A percentile compares a stretch with the other conserved stretches of the same genome.
Evolutionary conservation across 108 stramenopile genomes (phyloP).

Genomic region (Skeletonema potamos): DNA sequence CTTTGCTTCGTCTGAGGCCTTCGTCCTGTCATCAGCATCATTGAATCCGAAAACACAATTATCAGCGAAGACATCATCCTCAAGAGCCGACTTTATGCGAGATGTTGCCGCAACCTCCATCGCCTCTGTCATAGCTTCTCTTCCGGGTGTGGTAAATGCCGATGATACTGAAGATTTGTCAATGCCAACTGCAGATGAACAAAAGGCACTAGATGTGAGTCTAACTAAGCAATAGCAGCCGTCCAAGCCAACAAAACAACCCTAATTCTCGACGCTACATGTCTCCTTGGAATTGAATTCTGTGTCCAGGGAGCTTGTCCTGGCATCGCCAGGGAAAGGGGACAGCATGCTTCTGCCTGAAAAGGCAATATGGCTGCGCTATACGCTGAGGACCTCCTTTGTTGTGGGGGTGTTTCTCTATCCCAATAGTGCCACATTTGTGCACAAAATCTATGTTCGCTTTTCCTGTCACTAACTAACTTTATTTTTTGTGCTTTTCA

Average conservation of each 20-base stretch:
- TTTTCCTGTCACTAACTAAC: not conserved
- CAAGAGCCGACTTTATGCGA: not conserved
- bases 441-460: not conserved
- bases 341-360: conserved; percentile 39
- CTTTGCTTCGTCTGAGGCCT: not conserved
- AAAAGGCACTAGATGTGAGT: conserved; percentile 59
- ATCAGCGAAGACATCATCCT: not conserved
- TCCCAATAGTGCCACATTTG: conserved; percentile 72
- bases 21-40: not conserved
- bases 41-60: not conserved
- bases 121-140: conserved; percentile 4
- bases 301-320: conserved; percentile 33
- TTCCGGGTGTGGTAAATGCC: conserved; percentile 13
- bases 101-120: conserved; percentile 7
- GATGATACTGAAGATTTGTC: conserved; percentile 61
- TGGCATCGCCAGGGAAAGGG: conserved; percentile 34
- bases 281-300: conserved; percentile 19
- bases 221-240: not conserved
- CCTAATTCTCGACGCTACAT: conserved; percentile 63
- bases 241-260: conserved; percentile 16
- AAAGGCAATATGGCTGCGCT: conserved; percentile 32
- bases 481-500: not conserved
- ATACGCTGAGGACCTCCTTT: conserved; percentile 74
- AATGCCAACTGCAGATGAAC: conserved; percentile 71
- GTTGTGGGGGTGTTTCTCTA: conserved; percentile 65